Base-by-base conservation (phyloP, 371 early-diverging fungal genomes). In the Parasitella parasitica region DNA sequence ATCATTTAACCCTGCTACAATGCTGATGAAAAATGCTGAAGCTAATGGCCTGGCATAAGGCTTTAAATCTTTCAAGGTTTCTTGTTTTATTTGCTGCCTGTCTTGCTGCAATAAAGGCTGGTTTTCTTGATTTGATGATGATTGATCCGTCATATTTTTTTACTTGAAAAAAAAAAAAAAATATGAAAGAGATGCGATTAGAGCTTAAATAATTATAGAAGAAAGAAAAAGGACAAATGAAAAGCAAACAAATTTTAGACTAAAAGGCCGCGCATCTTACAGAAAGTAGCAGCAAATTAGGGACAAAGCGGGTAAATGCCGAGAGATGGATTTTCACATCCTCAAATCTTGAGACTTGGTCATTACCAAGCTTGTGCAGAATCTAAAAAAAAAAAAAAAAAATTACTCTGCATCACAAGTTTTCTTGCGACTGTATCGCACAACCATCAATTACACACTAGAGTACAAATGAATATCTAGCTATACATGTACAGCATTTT, bases 1-100 rank as follows among this genome's bases (percentile, higher is more conserved):
- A 57, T 74, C 75, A 30, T 74, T 71, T 5, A 74, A 38, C 24
- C 75, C 75, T 41, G 65, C 65, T 16, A 72, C 50, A 2, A 69
- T 56, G n/a, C 55, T 53, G n/a, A 72, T 68, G 39, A 54, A 69
- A 30, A 62, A 69, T 4, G 63, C 52, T 35, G 63, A 18, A 0
- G 50, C 12, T 8, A 70, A 37, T 41, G 70, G 59, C 6, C 61
- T 59, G 7, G 56, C 26, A 55, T 59, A 53, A 1, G 27, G 36
- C 34, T 66, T 65, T 6, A 70, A 37, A 36, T 68, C 69, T 13
- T 46, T 55, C 6, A 68, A 50, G 4, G 52, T 51, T 36, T 68
- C 69, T 57, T 34, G 16, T 13, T 50, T 67, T 28, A 48, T 26
- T 43, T 41, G 39, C 77, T 53, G 48, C 41, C 27, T 46, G 77